Conservation (phyloP, 139 green algal genomes). For the Closterium sp. region DNA sequence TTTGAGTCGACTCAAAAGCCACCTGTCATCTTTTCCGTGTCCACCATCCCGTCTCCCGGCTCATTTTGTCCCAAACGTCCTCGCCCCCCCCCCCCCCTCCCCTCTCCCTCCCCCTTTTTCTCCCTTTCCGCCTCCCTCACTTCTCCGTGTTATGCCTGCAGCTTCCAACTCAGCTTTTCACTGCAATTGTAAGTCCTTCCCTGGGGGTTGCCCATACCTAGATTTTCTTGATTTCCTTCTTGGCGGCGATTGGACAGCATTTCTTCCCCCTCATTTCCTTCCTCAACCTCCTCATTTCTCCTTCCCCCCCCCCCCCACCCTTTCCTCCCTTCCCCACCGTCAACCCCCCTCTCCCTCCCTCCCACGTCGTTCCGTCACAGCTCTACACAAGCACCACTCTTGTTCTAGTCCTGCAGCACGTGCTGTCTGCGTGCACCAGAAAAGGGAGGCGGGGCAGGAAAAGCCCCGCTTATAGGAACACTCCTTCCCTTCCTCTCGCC, state of each 20-base stretch:
- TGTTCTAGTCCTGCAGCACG: conserved; percentile 45
- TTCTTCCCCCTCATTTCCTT: too few relatives aligned
- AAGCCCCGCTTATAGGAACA: too few relatives aligned
- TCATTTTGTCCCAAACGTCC: too few relatives aligned
- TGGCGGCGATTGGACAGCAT: too few relatives aligned
- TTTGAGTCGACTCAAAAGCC: too few relatives aligned
- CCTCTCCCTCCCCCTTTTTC: not conserved
- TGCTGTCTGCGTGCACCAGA: conserved; percentile 10
- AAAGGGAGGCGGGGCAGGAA: not conserved
- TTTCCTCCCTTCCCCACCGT: not conserved
- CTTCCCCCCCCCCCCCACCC: too few relatives aligned
- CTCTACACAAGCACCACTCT: conserved; percentile 49
- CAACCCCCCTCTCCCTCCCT: not conserved
- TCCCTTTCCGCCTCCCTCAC: not conserved
- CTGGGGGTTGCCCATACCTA: too few relatives aligned
- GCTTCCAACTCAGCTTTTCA: conserved; percentile 48
- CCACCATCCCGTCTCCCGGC: too few relatives aligned
- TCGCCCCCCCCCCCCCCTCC: not conserved
- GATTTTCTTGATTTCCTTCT: too few relatives aligned
- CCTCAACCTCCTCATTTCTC: too few relatives aligned
- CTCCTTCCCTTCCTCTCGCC: too few relatives aligned
- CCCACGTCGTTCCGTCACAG: conserved; percentile 4
- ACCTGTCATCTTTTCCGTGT: too few relatives aligned
- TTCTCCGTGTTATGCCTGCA: not conserved
- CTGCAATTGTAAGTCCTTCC: conserved; percentile 37